Evolutionary conservation across 1,284 basidiomycete genomes (phyloP), one percentile per base, ranked within the genome.

Genomic region (Malassezia japonica): DNA sequence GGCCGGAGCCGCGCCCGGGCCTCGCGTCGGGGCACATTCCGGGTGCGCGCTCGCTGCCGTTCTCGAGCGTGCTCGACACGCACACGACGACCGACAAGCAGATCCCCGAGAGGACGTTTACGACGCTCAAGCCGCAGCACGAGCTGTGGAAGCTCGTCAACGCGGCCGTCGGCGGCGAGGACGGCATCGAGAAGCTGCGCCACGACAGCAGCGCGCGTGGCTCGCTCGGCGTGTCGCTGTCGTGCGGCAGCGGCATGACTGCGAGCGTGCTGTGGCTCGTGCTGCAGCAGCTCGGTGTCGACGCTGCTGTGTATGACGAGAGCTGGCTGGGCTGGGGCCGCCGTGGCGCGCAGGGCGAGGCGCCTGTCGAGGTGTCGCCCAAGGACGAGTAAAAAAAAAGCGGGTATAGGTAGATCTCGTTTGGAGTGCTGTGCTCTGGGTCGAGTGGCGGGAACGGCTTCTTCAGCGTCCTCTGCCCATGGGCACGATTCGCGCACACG

Each of bases 11-110:
- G 4, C 81, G 92, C 16, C 80, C 86, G 1, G 84, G 84, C 7
- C 77, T 98, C 42, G 80, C 86, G 8, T 87, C 86, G 0, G 94
- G 94, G 0, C 94, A 98, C 73, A 92, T 98, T 55, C 92, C 92
- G 0, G 75, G 84, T 73, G 86, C 90, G 0, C 77, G 82, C 61
- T 86, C 87, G 0, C 77, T 96, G 15, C 87, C 92, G 2, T 96
- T 95, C 76, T 81, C 79, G 50, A 60, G 77, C 10, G 85, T 98
- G 69, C 78, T 96, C 49, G 75, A 80, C 60, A 77, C 77, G 46
- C 76, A 79, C 53, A 56, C 50, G 15, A 57, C 53, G 31, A 65
- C 48, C 42, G 71, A 72, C 4, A 61, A 74, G 36, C 70, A 77
- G 52, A 64, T 77, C 51, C 57, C 72, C 28, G 64, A 64, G 18